phyloP scores from a whole-genome alignment of 148 eudicot genomes.

The Fagopyrum esculentum region DNA sequence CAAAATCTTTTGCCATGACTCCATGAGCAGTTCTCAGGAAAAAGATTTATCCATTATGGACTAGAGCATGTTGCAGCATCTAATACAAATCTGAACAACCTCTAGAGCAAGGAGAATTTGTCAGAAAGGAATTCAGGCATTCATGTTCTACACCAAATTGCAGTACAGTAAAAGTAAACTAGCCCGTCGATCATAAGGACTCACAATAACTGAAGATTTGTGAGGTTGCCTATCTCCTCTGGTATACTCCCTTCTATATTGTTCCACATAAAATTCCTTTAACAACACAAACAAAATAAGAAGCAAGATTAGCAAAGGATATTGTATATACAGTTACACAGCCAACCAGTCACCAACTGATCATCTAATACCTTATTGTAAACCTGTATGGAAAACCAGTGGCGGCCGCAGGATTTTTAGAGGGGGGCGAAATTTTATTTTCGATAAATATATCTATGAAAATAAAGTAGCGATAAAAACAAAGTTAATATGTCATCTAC shows the following conservation, averaged over 20 bases:
- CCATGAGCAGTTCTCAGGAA: too few species aligned
- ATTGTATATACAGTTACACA: neutral
- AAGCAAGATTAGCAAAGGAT: slow-evolving; percentile 12
- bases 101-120: neutral
- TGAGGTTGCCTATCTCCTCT: slow-evolving; percentile 43
- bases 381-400: neutral
- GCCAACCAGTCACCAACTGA: neutral
- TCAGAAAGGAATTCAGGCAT: neutral
- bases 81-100: too few species aligned
- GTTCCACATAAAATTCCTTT: slow-evolving; percentile 57
- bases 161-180: too few species aligned
- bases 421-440: too few species aligned
- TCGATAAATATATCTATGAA: too few species aligned
- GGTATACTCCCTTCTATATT: slow-evolving; percentile 31
- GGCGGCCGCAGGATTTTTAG: too few species aligned
- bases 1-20: too few species aligned
- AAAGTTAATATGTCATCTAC: too few species aligned
- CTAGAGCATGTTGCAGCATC: too few species aligned
- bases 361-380: neutral
- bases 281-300: slow-evolving; percentile 10
- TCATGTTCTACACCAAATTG: too few species aligned
- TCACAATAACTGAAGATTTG: slow-evolving; percentile 36
- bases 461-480: too few species aligned
- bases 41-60: too few species aligned
- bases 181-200: slow-evolving; percentile 1